Evolutionary conservation across 2,329 filamentous ascomycete species (phyloP).

Genomic region (Fusarium virguliforme): DNA sequence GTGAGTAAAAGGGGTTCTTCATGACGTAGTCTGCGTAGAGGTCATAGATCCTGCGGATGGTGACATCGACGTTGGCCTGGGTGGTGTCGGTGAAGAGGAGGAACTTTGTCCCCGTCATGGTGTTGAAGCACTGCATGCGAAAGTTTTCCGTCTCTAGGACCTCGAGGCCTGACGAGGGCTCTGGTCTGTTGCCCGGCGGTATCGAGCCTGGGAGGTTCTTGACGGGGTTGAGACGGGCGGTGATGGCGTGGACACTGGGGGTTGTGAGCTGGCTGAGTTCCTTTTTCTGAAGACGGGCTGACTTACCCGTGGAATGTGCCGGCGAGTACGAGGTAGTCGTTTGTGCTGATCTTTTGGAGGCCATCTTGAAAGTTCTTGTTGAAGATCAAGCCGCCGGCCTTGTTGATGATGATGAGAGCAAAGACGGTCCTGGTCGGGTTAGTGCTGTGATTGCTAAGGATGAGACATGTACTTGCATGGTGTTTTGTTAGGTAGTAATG

Average conservation of each 20-base stretch:
- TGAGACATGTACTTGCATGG: conserved; percentile 41
- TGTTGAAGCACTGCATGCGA: conserved; percentile 95
- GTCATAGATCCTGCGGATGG: conserved; percentile 91
- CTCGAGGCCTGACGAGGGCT: conserved; percentile 85
- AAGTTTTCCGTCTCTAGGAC: conserved; percentile 96
- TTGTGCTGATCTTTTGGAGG: conserved; percentile 90
- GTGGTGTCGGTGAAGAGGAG: conserved; percentile 92
- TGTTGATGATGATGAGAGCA: conserved; percentile 97
- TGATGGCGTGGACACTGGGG: conserved; percentile 78
- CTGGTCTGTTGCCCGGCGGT: conserved; percentile 66
- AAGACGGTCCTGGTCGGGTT: conserved; percentile 83
- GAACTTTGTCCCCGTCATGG: conserved; percentile 95
- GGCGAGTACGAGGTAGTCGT: conserved; percentile 96
- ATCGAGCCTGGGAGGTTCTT: conserved; percentile 57
- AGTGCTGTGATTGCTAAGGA: background rate
- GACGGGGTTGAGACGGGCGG: conserved; percentile 73
- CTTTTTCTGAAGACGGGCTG: conserved; percentile 31
- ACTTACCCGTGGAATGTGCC: conserved; percentile 94
- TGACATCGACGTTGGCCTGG: conserved; percentile 88
- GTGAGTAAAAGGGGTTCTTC: conserved; percentile 99
- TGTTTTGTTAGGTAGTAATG: conserved; percentile 17
- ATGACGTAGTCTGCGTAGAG: conserved; percentile 97
- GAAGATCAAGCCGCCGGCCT: conserved; percentile 96
- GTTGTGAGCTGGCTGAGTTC: conserved; percentile 25
- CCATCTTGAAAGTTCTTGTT: conserved; percentile 93